These are phyloP conservation scores for Aspergillus quadrilineatus DNA, from an alignment of 2,329 filamentous ascomycete genomes.

Conservation along the genomic window DNA sequence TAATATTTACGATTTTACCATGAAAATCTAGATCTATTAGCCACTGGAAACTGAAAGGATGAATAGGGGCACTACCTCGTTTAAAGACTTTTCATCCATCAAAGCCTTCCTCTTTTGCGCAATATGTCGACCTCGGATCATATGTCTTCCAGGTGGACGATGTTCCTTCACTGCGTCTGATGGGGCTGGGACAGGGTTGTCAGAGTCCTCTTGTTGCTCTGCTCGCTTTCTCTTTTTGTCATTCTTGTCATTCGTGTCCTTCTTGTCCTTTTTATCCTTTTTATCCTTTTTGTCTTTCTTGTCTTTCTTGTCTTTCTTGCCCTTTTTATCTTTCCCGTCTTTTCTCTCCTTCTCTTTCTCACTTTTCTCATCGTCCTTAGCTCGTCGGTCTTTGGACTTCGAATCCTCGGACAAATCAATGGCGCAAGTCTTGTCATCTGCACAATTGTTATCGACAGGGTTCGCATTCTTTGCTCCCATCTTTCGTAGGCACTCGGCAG, in stretches of 20 bases:
- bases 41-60: background rate
- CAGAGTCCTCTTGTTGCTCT: conserved; percentile 32
- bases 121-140: conserved; percentile 78
- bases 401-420: background rate
- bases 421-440: background rate
- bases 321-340: conserved; percentile 8
- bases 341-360: conserved; percentile 13
- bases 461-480: background rate
- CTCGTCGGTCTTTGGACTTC: conserved; percentile 8
- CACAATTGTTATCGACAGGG: background rate
- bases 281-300: conserved; percentile 10
- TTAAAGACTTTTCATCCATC: conserved; percentile 76
- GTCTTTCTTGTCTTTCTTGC: conserved; percentile 12
- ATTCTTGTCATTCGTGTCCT: conserved; percentile 35
- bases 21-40: conserved; percentile 36
- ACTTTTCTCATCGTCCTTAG: conserved; percentile 7
- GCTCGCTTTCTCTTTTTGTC: conserved; percentile 37
- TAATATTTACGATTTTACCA: conserved; percentile 31
- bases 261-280: conserved; percentile 18
- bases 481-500: background rate
- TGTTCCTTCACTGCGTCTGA: conserved; percentile 49
- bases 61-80: conserved; percentile 63
- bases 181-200: conserved; percentile 24
- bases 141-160: conserved; percentile 61
- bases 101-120: conserved; percentile 83